A percentile compares a stretch with the other conserved stretches of the same genome.
phyloP scores from a whole-genome alignment of 345 rosid genomes.

The Citrus glauca region DNA sequence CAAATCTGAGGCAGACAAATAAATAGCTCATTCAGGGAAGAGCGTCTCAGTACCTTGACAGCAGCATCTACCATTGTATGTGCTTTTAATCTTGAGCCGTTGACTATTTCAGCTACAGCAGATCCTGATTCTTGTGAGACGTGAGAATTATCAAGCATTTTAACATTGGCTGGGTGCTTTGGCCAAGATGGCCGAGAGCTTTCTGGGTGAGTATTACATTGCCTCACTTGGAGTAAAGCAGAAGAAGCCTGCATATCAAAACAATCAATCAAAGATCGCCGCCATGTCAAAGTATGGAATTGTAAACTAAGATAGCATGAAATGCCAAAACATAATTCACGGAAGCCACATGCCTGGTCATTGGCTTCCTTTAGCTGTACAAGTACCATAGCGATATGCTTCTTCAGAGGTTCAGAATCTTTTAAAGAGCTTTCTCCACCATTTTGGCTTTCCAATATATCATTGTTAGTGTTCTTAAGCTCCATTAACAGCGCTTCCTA shows the following conservation, averaged over 20 bases:
- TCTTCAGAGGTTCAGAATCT: conserved; percentile 46
- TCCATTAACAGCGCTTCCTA: conserved; percentile 42
- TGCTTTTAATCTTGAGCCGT: conserved; percentile 66
- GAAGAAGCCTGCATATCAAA: conserved; percentile 48
- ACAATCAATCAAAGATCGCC: conserved; percentile 12
- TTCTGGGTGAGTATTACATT: conserved; percentile 31
- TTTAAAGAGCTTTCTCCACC: conserved; percentile 29
- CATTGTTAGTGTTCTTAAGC: conserved; percentile 36
- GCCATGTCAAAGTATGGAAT: conserved; percentile 10
- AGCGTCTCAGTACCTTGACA: conserved; percentile 51
- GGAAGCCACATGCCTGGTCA: conserved; percentile 57
- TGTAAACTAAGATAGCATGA: neutral
- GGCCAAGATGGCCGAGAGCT: conserved; percentile 36
- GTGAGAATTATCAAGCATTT: conserved; percentile 24
- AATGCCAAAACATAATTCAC: conserved; percentile 17
- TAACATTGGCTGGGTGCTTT: conserved; percentile 30
- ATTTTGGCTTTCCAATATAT: conserved; percentile 32
- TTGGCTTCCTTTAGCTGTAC: conserved; percentile 50
- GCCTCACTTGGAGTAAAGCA: conserved; percentile 37
- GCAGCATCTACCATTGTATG: conserved; percentile 83
- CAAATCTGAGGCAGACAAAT: too few relatives aligned
- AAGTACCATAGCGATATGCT: conserved; percentile 42
- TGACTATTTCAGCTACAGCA: conserved; percentile 59
- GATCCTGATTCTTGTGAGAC: conserved; percentile 62
- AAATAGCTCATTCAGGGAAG: neutral